Base-by-base conservation (phyloP, 352 stramenopile genomes). In the Elongisporangium senticosum region DNA sequence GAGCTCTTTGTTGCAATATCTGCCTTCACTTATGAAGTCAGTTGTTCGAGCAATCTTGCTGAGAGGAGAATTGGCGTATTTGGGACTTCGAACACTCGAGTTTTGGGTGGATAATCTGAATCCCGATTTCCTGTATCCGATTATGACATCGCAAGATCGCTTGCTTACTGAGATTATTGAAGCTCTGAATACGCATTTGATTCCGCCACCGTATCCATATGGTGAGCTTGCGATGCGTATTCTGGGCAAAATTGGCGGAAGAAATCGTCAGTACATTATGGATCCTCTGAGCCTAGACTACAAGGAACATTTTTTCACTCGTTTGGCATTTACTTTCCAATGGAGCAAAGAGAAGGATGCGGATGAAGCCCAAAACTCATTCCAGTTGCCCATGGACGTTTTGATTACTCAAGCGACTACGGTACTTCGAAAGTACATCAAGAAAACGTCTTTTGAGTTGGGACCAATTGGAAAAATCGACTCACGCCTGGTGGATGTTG, bases 31-130 rank as follows among this genome's bases (percentile, higher is more conserved):
- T 20, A 89, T 99, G 72, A 89, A 96, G 59, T 90, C 98, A 4
- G 96, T 99, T 40, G 87, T 98, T 47, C 83, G 86, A 40, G 95
- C 96, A 8, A 93, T 99, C 11, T 60, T 98, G 58, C 98, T 91
- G 14, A 86, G 94, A 1, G 96, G 94, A 15, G 96, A 99, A 71
- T 74, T 99, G 2, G 87, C 96, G 13, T 98, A 98, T 58, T 76
- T 99, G 39, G 96, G 91, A 33, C 70, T 99, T 26, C 82, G 93
- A 6, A 98, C 93, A 21, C 78, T 99, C 2, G 97, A 99, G 74
- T 99, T 99, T 69, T 99, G 96, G 97, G 90, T 99, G 7, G 97
- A 99, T 70, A 99, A 99, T 68, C 71, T 99, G 15, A 98, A 98
- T 70, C 90, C 96, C 6, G 93, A 99, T 58, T 99, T 97, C 65